phyloP scores from a whole-genome alignment of 2,329 filamentous ascomycete species.

The Scopulariopsis brevicaulis region DNA sequence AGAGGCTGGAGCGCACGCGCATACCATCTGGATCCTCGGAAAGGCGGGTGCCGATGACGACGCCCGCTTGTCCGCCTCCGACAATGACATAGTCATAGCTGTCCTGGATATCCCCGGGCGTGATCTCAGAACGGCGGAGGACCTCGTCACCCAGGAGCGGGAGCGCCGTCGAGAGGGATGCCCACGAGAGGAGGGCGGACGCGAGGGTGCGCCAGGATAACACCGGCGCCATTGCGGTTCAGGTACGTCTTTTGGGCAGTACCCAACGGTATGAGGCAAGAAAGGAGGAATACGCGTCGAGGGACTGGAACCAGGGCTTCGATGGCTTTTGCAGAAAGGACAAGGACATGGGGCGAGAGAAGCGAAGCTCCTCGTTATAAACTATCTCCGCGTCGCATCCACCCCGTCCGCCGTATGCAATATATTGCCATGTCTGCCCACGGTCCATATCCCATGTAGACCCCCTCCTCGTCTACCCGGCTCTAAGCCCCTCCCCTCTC shows the following conservation, averaged over 20 bases:
- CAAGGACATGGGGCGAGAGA: no score
- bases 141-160: conserved; percentile 2
- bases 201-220: conserved; percentile 1
- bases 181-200: conserved; percentile 1
- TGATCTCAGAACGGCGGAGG: conserved; percentile 1
- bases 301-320: neutral
- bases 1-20: neutral
- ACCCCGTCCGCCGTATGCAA: neutral
- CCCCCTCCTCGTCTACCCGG: neutral
- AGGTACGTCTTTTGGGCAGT: neutral
- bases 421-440: neutral
- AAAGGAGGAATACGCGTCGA: neutral
- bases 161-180: neutral
- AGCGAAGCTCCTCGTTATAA: neutral
- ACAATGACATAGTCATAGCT: conserved; percentile 16
- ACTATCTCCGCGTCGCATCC: neutral
- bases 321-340: neutral
- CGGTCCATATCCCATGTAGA: neutral
- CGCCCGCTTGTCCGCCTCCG: conserved; percentile 19
- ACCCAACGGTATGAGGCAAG: neutral
- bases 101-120: neutral
- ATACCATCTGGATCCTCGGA: conserved; percentile 11
- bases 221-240: neutral
- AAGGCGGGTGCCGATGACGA: conserved; percentile 19
- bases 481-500: neutral